Base-by-base conservation (phyloP, 306 rosid genomes). In the Erythrophleum fordii region DNA sequence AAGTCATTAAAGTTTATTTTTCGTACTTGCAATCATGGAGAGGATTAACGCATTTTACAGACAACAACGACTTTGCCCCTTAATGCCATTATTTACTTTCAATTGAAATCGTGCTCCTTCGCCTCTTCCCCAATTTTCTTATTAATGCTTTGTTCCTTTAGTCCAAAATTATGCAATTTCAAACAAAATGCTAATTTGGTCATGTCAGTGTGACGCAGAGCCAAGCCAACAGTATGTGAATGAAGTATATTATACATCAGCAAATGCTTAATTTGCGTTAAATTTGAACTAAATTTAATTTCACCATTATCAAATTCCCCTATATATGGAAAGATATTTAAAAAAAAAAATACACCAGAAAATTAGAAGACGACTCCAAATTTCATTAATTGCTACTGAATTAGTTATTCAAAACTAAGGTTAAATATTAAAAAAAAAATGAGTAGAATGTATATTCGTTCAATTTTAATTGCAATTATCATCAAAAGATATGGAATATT, bases 41-140 rank as follows among this genome's bases (percentile, higher is more conserved):
- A 44, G 81, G 52, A 10, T 39, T 71, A 6, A 73, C 41, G 53
- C 66, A 26, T 46, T 73, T 67, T 74, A 58, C 68, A 20, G 80
- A 46, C 80, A 78, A 46, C 65, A 20, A 45, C 26, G 37, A 48
- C 86, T 79, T 83, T 77, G 80, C 18, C 29, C 69, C 82, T 71
- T 77, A 11, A 49, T 77, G 62, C 55, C 85, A 48, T 39, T 6
- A 13, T 69, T 49, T 41, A 51, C 78, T 49, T 77, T 77, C 72
- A 64, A 41, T 35, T 48, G 22, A 48, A 71, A 37, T 49, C 23
- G 18, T n/a, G 34, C 68, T 2, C 11, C 49, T 71, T 80, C 73
- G 52, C 16, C 26, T 22, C 1, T 25, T 16, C 58, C 1, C 72
- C 10, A 49, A 5, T 68, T 69, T 13, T 22, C 41, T 3, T 65